Evolutionary conservation across 257 asterid genomes (phyloP).

Genomic region (Solanum peruvianum): DNA sequence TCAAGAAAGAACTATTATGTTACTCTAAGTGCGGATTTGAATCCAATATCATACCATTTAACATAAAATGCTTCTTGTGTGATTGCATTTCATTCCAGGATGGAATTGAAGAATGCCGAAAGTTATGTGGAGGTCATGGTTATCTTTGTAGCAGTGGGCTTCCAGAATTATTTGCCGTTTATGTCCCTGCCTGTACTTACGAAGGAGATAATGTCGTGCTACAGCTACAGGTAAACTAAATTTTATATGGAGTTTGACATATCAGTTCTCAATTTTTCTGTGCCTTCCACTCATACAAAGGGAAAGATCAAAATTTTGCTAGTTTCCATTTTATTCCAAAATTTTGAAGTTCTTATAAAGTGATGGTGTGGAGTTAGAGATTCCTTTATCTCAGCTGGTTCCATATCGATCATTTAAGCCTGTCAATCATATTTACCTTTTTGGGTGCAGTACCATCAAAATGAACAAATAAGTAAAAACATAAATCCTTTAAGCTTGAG

Average conservation of each 20-base stretch:
- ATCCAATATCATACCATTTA: background rate
- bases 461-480: background rate
- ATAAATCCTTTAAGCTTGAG: background rate
- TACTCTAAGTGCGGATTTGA: background rate
- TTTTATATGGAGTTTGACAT: background rate
- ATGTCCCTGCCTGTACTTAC: slow-evolving; percentile 98
- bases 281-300: background rate
- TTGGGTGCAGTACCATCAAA: background rate
- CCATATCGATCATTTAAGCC: background rate
- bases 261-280: background rate
- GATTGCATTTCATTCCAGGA: slow-evolving; percentile 33
- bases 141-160: slow-evolving; percentile 96
- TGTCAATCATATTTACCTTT: background rate
- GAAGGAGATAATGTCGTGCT: slow-evolving; percentile 93
- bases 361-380: background rate
- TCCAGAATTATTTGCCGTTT: slow-evolving; percentile 95
- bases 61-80: background rate
- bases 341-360: background rate
- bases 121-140: slow-evolving; percentile 98
- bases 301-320: background rate
- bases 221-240: slow-evolving; percentile 57
- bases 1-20: background rate
- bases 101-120: slow-evolving; percentile 96
- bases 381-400: background rate
- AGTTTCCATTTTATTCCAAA: background rate